Evolutionary conservation across 805 yeast species (phyloP).

Genomic region (Metschnikowia gelsemii): DNA sequence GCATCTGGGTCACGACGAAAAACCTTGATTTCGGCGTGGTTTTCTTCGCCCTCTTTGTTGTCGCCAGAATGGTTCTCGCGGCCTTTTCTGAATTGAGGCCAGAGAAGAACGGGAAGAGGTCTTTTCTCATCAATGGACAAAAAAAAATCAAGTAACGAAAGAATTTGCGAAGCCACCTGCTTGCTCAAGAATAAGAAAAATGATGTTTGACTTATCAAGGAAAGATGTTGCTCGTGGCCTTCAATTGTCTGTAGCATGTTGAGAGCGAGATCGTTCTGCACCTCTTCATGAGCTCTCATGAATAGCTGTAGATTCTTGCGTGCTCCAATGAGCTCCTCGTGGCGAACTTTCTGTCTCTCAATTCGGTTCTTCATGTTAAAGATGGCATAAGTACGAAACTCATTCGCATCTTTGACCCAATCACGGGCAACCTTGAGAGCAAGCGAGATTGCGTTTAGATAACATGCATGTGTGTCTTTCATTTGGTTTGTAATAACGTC

Average conservation of each 20-base stretch:
- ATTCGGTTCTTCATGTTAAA: slow-evolving; percentile 13
- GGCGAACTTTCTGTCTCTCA: slow-evolving; percentile 19
- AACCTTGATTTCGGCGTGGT: not conserved
- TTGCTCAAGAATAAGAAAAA: slow-evolving; percentile 24
- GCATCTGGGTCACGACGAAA: slow-evolving; percentile 31
- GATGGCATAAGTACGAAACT: slow-evolving; percentile 24
- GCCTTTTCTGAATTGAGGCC: too few relatives aligned
- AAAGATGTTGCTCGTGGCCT: slow-evolving; percentile 27
- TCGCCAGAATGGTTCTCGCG: too few relatives aligned
- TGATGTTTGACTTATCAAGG: slow-evolving; percentile 27
- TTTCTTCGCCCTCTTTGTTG: slow-evolving; percentile 12
- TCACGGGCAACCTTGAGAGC: slow-evolving; percentile 20
- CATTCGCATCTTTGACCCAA: slow-evolving; percentile 34
- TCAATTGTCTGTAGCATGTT: slow-evolving; percentile 6
- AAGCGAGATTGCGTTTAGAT: slow-evolving; percentile 18
- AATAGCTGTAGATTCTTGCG: slow-evolving; percentile 13
- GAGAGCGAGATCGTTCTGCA: slow-evolving; percentile 9
- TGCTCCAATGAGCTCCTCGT: slow-evolving; percentile 15
- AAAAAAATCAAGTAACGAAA: slow-evolving; percentile 22
- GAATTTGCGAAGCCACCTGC: slow-evolving; percentile 17
- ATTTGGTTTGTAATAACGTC: slow-evolving; percentile 28
- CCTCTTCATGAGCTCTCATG: slow-evolving; percentile 10
- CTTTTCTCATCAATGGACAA: slow-evolving; percentile 23
- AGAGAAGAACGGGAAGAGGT: slow-evolving; percentile 23
- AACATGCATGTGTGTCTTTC: slow-evolving; percentile 18